Base-by-base conservation (phyloP, 495 filamentous ascomycete species). In the Penicillium paxilli region DNA sequence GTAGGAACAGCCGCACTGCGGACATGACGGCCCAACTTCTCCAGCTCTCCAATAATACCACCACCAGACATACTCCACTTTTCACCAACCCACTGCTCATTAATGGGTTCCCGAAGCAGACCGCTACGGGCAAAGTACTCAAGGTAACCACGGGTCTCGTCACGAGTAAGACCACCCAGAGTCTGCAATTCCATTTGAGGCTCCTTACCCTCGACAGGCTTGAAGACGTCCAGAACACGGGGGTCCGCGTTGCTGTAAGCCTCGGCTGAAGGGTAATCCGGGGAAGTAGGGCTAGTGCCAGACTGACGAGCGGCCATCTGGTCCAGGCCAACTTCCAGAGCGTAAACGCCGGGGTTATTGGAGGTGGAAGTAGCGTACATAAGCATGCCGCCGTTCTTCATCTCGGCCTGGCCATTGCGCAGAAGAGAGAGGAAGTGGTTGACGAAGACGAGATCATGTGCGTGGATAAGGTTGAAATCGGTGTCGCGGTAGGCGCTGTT, bases 111-210 rank as follows among this genome's bases (percentile, higher is more conserved):
- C 48, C 88, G 82, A 63, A 95, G 66, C 60, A 97, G 74, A 16
- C 94, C 94, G 68, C 91, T 96, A 21, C 78, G 81, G 3, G 90
- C 92, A 73, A 91, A 98, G 72, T 97, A 98, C 77, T 97, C 94
- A 83, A 98, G 83, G 58, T 94, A 75, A 1, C 82, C 79, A 49
- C 88, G 82, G 32, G 92, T 85, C 74, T 98, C 92, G 20, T 75
- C 71, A 65, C 84, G 90, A 49, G 75, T 88, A 54, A 97, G 50
- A 4, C 89, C 87, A 23, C 72, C 72, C 21, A 96, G 60, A 11
- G 73, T 71, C 56, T 82, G 72, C 35, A 92, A 70, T 20, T 80
- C 78, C n/a, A 82, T 70, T 25, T 76, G 75, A 35, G 62, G 64
- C 44, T 72, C 69, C 55, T 71, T 66, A 46, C 63, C 46, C 20